Conservation (phyloP, 768 basidiomycete genomes). For the Sarcomyxa edulis region DNA sequence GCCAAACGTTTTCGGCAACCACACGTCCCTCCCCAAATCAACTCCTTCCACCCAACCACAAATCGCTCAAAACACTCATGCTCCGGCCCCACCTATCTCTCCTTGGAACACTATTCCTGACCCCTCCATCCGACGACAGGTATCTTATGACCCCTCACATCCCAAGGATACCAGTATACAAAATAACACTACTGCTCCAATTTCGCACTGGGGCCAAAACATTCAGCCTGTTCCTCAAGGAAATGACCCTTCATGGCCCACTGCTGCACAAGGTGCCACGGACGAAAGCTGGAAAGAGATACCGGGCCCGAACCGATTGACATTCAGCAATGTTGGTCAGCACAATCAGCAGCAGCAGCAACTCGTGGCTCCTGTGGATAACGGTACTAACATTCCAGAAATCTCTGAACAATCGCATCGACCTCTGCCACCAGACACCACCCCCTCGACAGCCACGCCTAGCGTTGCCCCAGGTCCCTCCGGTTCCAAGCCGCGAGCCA, state of each 20-base stretch:
- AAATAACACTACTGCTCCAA: conserved; percentile 17
- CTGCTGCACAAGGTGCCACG: conserved; percentile 37
- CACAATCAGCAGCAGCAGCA: conserved; percentile 46
- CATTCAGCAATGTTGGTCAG: conserved; percentile 53
- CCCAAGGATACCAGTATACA: conserved; percentile 34
- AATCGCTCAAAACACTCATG: conserved; percentile 6
- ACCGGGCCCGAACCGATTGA: conserved; percentile 43
- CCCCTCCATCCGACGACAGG: conserved; percentile 24
- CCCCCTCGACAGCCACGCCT: conserved; percentile 8
- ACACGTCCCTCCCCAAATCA: conserved; percentile 1
- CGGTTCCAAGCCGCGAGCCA: too few species aligned
- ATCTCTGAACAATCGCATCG: conserved; percentile 8
- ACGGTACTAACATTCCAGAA: conserved; percentile 12
- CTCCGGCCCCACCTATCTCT: conserved; percentile 14
- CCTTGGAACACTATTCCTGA: conserved; percentile 31
- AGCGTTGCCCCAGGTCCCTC: conserved; percentile 13
- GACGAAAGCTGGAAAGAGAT: conserved; percentile 43
- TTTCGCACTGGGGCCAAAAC: conserved; percentile 32
- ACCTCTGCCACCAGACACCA: conserved; percentile 5
- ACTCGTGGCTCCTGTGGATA: conserved; percentile 9
- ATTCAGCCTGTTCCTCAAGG: conserved; percentile 20
- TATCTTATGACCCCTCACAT: conserved; percentile 38
- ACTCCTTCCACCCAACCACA: conserved; percentile 4
- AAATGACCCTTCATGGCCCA: conserved; percentile 50
- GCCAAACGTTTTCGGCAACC: background rate